A percentile compares a stretch with the other conserved stretches of the same genome.
Conservation (phyloP, 441 rosid genomes). For the Arabidopsis lyrata region DNA sequence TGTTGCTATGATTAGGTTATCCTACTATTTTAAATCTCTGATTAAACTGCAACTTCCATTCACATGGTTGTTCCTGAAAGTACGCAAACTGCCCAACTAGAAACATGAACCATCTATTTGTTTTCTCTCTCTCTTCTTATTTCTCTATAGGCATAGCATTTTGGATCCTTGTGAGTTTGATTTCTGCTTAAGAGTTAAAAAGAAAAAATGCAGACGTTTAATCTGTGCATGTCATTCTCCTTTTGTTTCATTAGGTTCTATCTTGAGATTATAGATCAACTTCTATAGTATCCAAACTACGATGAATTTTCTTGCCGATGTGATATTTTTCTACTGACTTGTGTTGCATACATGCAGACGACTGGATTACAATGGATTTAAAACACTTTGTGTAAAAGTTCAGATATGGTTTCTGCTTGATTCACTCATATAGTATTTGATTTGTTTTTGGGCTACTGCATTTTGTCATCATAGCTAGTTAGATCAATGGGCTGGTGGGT, state of each 20-base stretch:
- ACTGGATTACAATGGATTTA: neutral
- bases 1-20: slow-evolving; percentile 25
- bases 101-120: slow-evolving; percentile 26
- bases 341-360: slow-evolving; percentile 6
- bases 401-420: neutral
- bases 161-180: neutral
- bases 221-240: slow-evolving; percentile 10
- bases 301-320: neutral
- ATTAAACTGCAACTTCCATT: slow-evolving; percentile 30
- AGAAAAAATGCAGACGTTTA: neutral
- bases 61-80: slow-evolving; percentile 38
- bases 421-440: slow-evolving; percentile 11
- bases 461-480: slow-evolving; percentile 6
- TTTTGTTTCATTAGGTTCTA: neutral
- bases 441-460: slow-evolving; percentile 1
- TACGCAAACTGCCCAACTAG: slow-evolving; percentile 4
- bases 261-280: neutral
- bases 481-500: slow-evolving; percentile 5
- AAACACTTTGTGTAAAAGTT: neutral
- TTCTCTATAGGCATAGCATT: neutral
- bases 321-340: slow-evolving; percentile 8
- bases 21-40: slow-evolving; percentile 17
- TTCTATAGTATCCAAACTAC: slow-evolving; percentile 13
- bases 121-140: neutral
- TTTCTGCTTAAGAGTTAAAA: neutral